Evolutionary conservation across 2,329 filamentous ascomycete genomes (phyloP), one percentile per base, ranked within the genome.

Genomic region (Polychaeton citri): DNA sequence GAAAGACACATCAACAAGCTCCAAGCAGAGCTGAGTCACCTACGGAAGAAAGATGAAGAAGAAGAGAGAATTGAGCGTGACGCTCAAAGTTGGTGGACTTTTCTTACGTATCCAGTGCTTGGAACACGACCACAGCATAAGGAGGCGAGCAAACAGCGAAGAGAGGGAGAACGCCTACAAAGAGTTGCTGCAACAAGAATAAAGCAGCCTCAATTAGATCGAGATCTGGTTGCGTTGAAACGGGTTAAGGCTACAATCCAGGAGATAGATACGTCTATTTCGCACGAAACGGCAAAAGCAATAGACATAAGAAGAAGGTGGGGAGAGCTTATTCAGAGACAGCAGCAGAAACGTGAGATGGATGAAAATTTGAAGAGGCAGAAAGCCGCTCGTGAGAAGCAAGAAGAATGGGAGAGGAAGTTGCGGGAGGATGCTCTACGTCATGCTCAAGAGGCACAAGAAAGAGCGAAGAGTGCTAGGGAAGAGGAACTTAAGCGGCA

Each of bases 11-110:
- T 7, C 12, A 4, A 10, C 4, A 28, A 7, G 7, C 7, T 28
- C 4, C 24, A 28, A 15, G 7, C 24, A 3, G 7, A 28, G 24
- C 24, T 28, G 12, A 15, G 12, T 28, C 24, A 15, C 24, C 15
- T 28, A 4, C 24, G 21, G 21, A 24, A 28, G 15, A 10, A 28
- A 7, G 24, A 28, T 24, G n/a, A 8, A 10, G 24, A 28, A 28
- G 24, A 28, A 4, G 24, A 10, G 43, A 56, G 54, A 54, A 56
- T 56, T 57, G 52, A 49, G 51, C 48, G 51, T 53, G 51, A 48
- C 48, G 50, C 41, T 42, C 40, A 32, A 37, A 17, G 38, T 40
- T 37, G 40, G 44, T 35, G 7, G 24, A 28, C 4, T 7, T 28
- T 28, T 24, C 21, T 24, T n/a, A 33, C 32, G 6, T 19, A n/a